Percentiles rank a stretch among this genome's conserved stretches.
phyloP scores from a whole-genome alignment of 1,284 basidiomycete species.

The Ustilago curta region DNA sequence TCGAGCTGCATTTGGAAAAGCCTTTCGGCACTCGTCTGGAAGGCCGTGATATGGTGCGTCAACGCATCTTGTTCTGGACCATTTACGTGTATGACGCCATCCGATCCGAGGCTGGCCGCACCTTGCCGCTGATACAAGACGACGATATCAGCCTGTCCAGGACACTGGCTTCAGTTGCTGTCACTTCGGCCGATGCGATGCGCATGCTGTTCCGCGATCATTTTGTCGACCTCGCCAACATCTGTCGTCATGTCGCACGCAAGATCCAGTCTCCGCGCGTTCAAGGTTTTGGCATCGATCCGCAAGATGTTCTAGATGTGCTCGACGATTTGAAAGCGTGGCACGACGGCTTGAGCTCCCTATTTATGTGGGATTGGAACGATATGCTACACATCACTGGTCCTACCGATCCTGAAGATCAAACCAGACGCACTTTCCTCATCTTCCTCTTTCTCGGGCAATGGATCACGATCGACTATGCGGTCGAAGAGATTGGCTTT shows the following conservation, averaged over 20 bases:
- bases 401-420: slow-evolving; percentile 22
- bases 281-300: slow-evolving; percentile 26
- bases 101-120: slow-evolving; percentile 32
- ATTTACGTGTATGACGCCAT: slow-evolving; percentile 46
- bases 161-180: neutral
- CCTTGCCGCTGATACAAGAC: slow-evolving; percentile 20
- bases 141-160: slow-evolving; percentile 21
- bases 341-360: slow-evolving; percentile 16
- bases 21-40: slow-evolving; percentile 33
- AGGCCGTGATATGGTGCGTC: slow-evolving; percentile 27
- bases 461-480: slow-evolving; percentile 31
- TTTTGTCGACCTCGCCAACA: slow-evolving; percentile 26
- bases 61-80: slow-evolving; percentile 40
- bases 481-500: slow-evolving; percentile 25
- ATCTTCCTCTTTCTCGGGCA: slow-evolving; percentile 38
- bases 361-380: slow-evolving; percentile 39
- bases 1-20: slow-evolving; percentile 34
- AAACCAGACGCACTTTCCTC: slow-evolving; percentile 31
- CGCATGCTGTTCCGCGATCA: slow-evolving; percentile 21
- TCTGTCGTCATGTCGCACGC: slow-evolving; percentile 22
- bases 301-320: slow-evolving; percentile 13
- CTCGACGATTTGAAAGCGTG: slow-evolving; percentile 28
- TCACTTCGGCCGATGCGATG: neutral
- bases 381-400: slow-evolving; percentile 46
- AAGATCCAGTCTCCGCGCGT: slow-evolving; percentile 17